A percentile compares a stretch with the other conserved stretches of the same genome.
These are phyloP conservation scores for Apiotrichum sp. DNA, from an alignment of 1,284 basidiomycete genomes.

Conservation along the genomic window DNA sequence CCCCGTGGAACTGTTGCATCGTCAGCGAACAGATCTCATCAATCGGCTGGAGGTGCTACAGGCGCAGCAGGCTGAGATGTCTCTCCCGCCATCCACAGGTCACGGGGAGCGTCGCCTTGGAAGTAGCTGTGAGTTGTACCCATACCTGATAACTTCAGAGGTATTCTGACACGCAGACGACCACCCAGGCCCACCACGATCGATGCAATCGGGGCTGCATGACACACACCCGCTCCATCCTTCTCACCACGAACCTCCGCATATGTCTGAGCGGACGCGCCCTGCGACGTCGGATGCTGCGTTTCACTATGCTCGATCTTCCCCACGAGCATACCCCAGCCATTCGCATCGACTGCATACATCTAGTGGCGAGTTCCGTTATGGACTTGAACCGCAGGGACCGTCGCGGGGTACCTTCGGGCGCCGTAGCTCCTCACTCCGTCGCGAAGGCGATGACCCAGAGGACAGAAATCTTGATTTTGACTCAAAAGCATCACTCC, in stretches of 20 bases:
- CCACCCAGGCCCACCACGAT: not conserved
- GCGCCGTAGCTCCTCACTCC: not conserved
- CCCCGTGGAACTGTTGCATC: slow-evolving; percentile 1
- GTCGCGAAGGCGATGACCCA: not conserved
- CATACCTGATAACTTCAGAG: not conserved
- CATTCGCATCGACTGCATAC: not conserved
- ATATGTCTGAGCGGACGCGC: slow-evolving; percentile 2
- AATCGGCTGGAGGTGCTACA: slow-evolving; percentile 3
- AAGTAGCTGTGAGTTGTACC: not conserved
- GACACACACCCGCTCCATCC: slow-evolving; percentile 1
- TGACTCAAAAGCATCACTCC: slow-evolving; percentile 9
- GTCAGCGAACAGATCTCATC: slow-evolving; percentile 1
- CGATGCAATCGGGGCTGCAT: slow-evolving; percentile 1
- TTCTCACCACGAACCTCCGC: not conserved
- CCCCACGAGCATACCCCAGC: not conserved
- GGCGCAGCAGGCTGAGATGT: not conserved
- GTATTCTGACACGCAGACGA: not conserved
- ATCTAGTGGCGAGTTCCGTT: slow-evolving; percentile 6
- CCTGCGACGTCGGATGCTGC: not conserved
- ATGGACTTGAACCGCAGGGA: not conserved
- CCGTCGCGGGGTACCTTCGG: not conserved
- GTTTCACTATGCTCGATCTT: not conserved
- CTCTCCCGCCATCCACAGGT: not conserved
- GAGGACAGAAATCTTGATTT: not conserved
- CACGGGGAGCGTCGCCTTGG: not conserved